Percentiles rank a stretch among this genome's conserved stretches.
phyloP scores from a whole-genome alignment of 2,329 filamentous ascomycete genomes.

The Colletotrichum tabaci region DNA sequence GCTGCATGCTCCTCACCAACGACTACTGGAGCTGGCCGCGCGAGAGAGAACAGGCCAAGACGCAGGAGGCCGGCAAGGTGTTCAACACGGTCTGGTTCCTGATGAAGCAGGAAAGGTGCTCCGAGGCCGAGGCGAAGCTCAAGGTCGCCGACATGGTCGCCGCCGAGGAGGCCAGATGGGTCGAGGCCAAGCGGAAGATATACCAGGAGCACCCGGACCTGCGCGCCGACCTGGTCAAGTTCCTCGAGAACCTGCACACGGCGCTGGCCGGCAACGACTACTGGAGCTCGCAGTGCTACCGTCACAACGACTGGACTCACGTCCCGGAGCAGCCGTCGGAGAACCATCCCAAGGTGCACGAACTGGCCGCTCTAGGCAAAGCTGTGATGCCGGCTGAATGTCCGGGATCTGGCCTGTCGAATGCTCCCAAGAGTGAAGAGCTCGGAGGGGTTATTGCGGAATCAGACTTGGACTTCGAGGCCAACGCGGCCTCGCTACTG shows the following conservation, averaged over 20 bases:
- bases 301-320: not conserved
- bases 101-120: not conserved
- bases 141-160: not conserved
- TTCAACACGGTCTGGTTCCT: constrained; percentile 5
- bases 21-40: constrained; percentile 12
- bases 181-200: not conserved
- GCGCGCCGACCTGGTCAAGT: not conserved
- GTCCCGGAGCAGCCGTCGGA: not conserved
- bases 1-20: constrained; percentile 10
- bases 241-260: constrained; percentile 2
- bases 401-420: not conserved
- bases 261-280: constrained; percentile 1
- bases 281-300: not conserved
- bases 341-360: not conserved
- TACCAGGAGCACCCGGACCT: constrained; percentile 1
- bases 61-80: not conserved
- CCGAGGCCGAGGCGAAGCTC: not conserved
- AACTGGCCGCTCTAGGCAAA: not conserved
- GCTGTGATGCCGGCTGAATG: not conserved
- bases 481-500: not conserved
- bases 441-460: too few species aligned
- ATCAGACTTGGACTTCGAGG: not conserved
- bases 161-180: not conserved
- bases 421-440: not conserved
- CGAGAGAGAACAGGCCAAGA: not conserved